Conservation (phyloP, 163 green algal species). For the Scenedesmus sp. region DNA sequence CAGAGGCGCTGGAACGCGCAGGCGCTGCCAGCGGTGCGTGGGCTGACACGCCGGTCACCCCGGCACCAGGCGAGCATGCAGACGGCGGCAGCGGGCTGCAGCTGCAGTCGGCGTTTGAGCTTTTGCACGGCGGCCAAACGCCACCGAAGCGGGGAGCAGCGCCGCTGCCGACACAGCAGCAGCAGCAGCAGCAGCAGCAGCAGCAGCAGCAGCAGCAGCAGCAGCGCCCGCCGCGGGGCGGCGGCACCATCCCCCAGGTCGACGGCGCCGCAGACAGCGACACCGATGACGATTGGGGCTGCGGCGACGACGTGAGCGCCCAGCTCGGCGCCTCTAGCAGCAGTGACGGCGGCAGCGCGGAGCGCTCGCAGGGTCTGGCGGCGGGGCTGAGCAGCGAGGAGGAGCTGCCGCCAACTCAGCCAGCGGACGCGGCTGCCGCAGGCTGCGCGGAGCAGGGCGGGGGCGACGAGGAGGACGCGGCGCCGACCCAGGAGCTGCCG, state of each 20-base stretch:
- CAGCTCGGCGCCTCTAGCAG: not conserved
- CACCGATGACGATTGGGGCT: not conserved
- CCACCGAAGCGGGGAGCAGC: too few species aligned
- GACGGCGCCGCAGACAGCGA: constrained; percentile 45
- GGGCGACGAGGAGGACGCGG: not conserved
- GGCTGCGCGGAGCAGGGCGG: not conserved
- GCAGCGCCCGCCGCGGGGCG: not conserved
- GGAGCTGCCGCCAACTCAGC: constrained; percentile 12
- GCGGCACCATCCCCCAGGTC: constrained; percentile 26
- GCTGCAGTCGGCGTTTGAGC: too few species aligned
- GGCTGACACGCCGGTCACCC: too few species aligned
- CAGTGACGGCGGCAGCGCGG: too few species aligned
- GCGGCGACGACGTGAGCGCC: not conserved
- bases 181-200: constrained; percentile 4
- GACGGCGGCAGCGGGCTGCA: too few species aligned
- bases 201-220: constrained; percentile 35
- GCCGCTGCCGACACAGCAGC: too few species aligned
- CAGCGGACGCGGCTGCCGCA: not conserved
- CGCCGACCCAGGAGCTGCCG: constrained; percentile 1
- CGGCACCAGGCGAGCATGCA: too few species aligned
- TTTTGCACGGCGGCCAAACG: too few species aligned
- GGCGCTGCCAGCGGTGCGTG: too few species aligned
- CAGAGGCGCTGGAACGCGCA: too few species aligned
- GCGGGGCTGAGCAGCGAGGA: constrained; percentile 11
- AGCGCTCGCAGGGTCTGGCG: too few species aligned